These are phyloP conservation scores for Kodamaea sp. DNA, from an alignment of 1,139 yeast genomes.

Conservation along the genomic window DNA sequence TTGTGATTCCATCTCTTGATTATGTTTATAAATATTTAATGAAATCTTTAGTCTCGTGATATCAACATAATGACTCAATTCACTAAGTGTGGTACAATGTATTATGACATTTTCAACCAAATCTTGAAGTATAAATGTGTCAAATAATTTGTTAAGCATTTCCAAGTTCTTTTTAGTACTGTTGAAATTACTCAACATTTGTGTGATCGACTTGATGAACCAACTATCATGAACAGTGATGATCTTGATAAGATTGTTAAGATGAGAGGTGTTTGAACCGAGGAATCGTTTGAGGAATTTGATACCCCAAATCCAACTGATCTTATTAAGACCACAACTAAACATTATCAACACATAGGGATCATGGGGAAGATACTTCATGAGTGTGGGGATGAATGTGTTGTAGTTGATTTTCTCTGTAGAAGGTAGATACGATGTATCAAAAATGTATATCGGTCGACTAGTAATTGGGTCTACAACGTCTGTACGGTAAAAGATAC, in stretches of 20 bases:
- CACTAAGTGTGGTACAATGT: constrained; percentile 56
- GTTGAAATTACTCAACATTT: constrained; percentile 56
- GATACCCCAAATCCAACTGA: constrained; percentile 75
- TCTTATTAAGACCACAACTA: constrained; percentile 70
- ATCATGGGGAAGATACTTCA: constrained; percentile 46
- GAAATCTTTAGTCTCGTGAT: constrained; percentile 75
- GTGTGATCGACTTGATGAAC: constrained; percentile 79
- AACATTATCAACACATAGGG: constrained; percentile 69
- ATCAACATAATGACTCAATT: constrained; percentile 63
- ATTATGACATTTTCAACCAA: constrained; percentile 26
- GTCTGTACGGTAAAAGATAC: constrained; percentile 58
- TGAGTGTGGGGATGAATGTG: constrained; percentile 38
- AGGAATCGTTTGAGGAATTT: constrained; percentile 70
- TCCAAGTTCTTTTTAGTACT: constrained; percentile 32
- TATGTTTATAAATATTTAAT: constrained; percentile 59
- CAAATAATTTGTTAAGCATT: constrained; percentile 28
- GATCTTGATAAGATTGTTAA: constrained; percentile 49
- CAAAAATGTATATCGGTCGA: constrained; percentile 68
- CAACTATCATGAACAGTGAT: constrained; percentile 90
- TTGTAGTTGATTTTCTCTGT: constrained; percentile 44
- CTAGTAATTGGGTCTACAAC: constrained; percentile 58
- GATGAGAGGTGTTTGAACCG: constrained; percentile 39
- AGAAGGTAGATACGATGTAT: constrained; percentile 71
- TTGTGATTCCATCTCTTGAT: constrained; percentile 24
- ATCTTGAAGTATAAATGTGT: constrained; percentile 18